These are phyloP conservation scores for Fusarium poae DNA, from an alignment of 2,329 filamentous ascomycete species.

Conservation along the genomic window DNA sequence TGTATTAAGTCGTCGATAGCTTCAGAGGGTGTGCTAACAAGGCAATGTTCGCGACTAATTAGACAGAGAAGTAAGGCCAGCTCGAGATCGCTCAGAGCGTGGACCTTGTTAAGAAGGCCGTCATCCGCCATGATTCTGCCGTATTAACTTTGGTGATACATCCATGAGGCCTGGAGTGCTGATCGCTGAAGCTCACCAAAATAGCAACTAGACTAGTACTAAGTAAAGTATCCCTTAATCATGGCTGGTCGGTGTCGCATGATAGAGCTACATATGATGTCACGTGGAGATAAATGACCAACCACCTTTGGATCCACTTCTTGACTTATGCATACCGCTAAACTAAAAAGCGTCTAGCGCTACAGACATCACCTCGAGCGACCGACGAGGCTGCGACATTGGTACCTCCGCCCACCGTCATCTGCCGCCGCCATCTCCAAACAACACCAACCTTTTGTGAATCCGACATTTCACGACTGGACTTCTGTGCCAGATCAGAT, in stretches of 20 bases:
- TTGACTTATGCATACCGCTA: constrained; percentile 50
- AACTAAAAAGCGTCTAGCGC: constrained; percentile 31
- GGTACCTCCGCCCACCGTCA: constrained; percentile 43
- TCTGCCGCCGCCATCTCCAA: constrained; percentile 43
- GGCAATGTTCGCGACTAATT: constrained; percentile 85
- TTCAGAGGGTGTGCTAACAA: constrained; percentile 78
- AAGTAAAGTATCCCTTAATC: constrained; percentile 13
- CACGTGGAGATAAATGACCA: constrained; percentile 48
- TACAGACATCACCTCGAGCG: constrained; percentile 43
- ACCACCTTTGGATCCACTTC: constrained; percentile 12
- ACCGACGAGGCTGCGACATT: constrained; percentile 50
- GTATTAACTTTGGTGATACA: constrained; percentile 30
- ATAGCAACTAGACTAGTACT: constrained; percentile 11
- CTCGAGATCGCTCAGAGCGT: constrained; percentile 87
- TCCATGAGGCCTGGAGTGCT: constrained; percentile 47
- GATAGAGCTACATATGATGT: constrained; percentile 47
- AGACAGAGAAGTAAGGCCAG: constrained; percentile 87
- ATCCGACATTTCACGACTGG: constrained; percentile 13
- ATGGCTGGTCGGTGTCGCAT: constrained; percentile 39
- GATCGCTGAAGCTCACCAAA: constrained; percentile 7
- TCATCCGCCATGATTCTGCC: constrained; percentile 69
- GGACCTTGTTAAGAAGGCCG: constrained; percentile 75
- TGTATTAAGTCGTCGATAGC: constrained; percentile 76
- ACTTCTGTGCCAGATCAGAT: constrained; percentile 14
- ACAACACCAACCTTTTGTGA: constrained; percentile 40